These are phyloP conservation scores for Pichia cactophila DNA, from an alignment of 1,139 yeast genomes.

Conservation along the genomic window DNA sequence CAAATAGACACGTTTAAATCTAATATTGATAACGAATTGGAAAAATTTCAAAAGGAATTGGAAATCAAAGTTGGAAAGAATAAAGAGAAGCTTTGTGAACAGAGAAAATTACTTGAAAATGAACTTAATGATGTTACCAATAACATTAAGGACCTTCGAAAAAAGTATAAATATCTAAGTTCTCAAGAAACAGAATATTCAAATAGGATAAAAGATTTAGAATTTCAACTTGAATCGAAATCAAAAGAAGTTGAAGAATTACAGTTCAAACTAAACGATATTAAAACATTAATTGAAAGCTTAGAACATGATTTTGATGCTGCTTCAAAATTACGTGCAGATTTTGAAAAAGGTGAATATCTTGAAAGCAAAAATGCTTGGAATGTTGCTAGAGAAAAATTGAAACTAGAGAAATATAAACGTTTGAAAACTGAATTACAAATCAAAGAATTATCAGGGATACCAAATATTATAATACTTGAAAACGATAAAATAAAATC, in stretches of 20 bases:
- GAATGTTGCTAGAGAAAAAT: background rate
- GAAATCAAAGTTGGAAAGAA: background rate
- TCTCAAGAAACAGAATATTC: background rate
- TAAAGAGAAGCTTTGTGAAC: background rate
- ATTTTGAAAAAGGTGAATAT: slow-evolving; percentile 9
- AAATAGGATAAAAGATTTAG: background rate
- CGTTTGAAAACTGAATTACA: slow-evolving; percentile 13
- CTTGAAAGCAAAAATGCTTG: background rate
- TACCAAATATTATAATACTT: slow-evolving; percentile 5
- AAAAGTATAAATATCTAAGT: background rate
- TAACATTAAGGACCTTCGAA: background rate
- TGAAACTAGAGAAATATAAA: slow-evolving; percentile 6
- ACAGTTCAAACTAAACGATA: slow-evolving; percentile 2
- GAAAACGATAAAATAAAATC: background rate
- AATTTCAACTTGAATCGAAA: background rate
- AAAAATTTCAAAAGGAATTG: background rate
- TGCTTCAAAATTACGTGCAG: slow-evolving; percentile 3
- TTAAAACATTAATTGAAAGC: slow-evolving; percentile 5
- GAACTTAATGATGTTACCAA: background rate
- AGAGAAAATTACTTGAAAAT: background rate
- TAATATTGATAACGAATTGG: slow-evolving; percentile 1
- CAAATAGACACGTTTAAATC: slow-evolving; percentile 6
- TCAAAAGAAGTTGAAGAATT: background rate
- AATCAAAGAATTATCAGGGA: slow-evolving; percentile 12
- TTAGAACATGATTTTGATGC: slow-evolving; percentile 5